Conservation (phyloP, 148 eudicot species). For the Gaultheria prostrata region DNA sequence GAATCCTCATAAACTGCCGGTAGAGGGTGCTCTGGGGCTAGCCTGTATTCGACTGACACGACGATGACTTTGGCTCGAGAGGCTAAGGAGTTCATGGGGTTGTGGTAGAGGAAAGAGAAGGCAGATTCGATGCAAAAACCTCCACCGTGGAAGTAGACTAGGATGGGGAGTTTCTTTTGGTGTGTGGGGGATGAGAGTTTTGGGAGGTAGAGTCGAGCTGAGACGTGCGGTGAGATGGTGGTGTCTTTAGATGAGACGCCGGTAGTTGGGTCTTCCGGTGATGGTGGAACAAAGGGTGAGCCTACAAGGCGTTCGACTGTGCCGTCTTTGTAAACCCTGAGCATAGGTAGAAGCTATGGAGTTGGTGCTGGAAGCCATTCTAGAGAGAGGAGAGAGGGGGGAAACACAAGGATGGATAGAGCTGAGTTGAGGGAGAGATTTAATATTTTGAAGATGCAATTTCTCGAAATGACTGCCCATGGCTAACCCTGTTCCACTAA, state of each 20-base stretch:
- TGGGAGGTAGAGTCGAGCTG: constrained; percentile 46
- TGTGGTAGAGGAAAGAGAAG: constrained; percentile 26
- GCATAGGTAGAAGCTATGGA: constrained; percentile 27
- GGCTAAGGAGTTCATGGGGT: constrained; percentile 28
- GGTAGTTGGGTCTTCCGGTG: constrained; percentile 23
- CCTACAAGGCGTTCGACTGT: constrained; percentile 31
- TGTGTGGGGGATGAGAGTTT: not conserved
- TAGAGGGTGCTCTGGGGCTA: constrained; percentile 55
- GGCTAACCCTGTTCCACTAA: not conserved
- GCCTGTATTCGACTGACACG: constrained; percentile 47
- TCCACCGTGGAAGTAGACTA: constrained; percentile 73
- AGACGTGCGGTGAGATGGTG: constrained; percentile 26
- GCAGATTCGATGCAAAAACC: constrained; percentile 54
- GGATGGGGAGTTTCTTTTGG: constrained; percentile 36
- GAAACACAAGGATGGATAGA: not conserved
- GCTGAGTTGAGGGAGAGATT: not conserved
- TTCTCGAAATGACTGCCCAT: not conserved
- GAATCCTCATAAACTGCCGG: constrained; percentile 50
- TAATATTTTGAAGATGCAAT: not conserved
- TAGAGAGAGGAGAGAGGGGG: not conserved
- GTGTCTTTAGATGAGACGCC: constrained; percentile 47
- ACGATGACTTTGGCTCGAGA: constrained; percentile 26
- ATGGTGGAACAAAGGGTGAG: constrained; percentile 31
- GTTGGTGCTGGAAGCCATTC: constrained; percentile 15
- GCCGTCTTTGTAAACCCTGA: constrained; percentile 46